These are phyloP conservation scores for Panicum miliaceum DNA, from an alignment of 176 grass and related monocot genomes.

Conservation along the genomic window DNA sequence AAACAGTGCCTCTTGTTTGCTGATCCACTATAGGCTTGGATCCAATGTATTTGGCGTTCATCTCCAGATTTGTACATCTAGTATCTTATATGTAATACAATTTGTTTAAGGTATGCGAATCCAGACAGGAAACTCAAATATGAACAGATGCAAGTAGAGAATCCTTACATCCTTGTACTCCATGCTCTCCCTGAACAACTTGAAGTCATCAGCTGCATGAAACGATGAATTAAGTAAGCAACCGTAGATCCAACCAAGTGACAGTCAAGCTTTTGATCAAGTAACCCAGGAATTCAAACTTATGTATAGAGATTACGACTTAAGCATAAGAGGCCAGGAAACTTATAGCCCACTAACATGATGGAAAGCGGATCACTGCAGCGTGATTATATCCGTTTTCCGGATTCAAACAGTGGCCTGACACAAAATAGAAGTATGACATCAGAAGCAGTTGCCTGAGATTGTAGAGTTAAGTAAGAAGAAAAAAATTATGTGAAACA, in stretches of 20 bases:
- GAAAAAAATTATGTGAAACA: slow-evolving; percentile 23
- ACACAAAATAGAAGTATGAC: slow-evolving; percentile 44
- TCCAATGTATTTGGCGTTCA: background rate
- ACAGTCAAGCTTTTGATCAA: background rate
- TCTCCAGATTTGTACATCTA: background rate
- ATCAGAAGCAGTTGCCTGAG: slow-evolving; percentile 14
- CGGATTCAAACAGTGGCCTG: slow-evolving; percentile 63
- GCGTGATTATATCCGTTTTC: slow-evolving; percentile 71
- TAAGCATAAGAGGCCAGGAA: background rate
- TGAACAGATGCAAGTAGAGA: slow-evolving; percentile 27
- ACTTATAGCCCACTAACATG: slow-evolving; percentile 59
- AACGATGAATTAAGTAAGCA: slow-evolving; percentile 32
- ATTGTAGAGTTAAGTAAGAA: background rate
- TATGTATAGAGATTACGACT: slow-evolving; percentile 9
- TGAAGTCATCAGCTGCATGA: slow-evolving; percentile 71
- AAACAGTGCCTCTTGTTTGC: background rate
- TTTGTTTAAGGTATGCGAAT: background rate
- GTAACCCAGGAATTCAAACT: slow-evolving; percentile 3
- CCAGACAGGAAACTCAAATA: background rate
- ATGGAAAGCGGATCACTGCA: slow-evolving; percentile 85
- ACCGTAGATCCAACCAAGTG: background rate
- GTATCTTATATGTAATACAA: background rate
- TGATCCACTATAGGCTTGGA: background rate
- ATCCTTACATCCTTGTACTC: slow-evolving; percentile 80
- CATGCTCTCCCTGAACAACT: slow-evolving; percentile 65